phyloP scores from a whole-genome alignment of 202 grass and related monocot genomes.

The Panicum hallii region DNA sequence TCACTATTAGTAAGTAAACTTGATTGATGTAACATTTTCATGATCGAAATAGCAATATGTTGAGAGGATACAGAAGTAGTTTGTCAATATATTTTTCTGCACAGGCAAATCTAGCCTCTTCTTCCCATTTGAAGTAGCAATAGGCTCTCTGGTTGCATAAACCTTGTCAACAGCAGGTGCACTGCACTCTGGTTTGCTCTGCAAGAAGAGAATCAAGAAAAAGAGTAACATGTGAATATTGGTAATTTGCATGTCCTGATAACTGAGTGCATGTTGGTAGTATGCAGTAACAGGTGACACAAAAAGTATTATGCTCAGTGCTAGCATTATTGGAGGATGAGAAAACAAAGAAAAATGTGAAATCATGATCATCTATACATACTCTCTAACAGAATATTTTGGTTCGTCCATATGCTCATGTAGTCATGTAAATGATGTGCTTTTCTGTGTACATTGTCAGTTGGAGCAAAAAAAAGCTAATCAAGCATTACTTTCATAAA shows the following conservation, averaged over 20 bases:
- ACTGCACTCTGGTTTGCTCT: constrained; percentile 52
- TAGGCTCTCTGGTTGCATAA: constrained; percentile 49
- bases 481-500: constrained; percentile 4
- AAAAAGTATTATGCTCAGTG: constrained; percentile 33
- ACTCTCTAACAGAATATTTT: constrained; percentile 25
- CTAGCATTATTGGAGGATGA: background rate
- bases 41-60: constrained; percentile 28
- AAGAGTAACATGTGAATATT: constrained; percentile 1
- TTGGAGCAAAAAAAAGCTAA: constrained; percentile 15
- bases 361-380: constrained; percentile 6
- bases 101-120: constrained; percentile 85
- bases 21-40: constrained; percentile 19
- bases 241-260: constrained; percentile 7
- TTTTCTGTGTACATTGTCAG: background rate
- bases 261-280: constrained; percentile 12
- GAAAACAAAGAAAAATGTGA: background rate
- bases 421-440: background rate
- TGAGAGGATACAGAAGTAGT: constrained; percentile 99
- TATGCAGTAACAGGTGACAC: background rate
- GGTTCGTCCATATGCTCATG: background rate
- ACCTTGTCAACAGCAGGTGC: constrained; percentile 47
- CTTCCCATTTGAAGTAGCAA: constrained; percentile 55
- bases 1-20: constrained; percentile 42
- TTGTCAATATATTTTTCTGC: constrained; percentile 92
- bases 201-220: constrained; percentile 49